Evolutionary conservation across 768 basidiomycete genomes (phyloP).

Genomic region (Multifurca ochricompacta): DNA sequence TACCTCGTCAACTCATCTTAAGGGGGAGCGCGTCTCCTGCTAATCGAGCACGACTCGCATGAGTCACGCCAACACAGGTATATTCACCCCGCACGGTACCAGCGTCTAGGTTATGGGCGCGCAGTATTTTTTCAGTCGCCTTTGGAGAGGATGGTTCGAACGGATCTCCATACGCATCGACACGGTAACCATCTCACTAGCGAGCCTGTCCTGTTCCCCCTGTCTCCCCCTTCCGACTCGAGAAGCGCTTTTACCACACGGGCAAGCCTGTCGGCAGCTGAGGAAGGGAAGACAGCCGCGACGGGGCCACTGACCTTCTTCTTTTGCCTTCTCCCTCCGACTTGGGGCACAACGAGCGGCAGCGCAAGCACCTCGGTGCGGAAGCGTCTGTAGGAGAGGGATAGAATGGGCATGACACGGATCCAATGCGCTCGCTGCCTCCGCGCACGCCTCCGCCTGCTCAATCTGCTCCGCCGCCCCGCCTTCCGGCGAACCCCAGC

Average conservation of each 20-base stretch:
- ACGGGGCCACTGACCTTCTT: constrained; percentile 33
- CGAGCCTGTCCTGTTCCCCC: constrained; percentile 40
- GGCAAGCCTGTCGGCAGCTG: constrained; percentile 43
- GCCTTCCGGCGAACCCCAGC: constrained; percentile 60
- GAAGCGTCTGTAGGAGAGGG: constrained; percentile 64
- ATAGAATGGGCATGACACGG: constrained; percentile 56
- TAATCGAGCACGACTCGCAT: background rate
- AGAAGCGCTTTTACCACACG: constrained; percentile 59
- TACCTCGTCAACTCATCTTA: too few relatives aligned
- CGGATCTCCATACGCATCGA: constrained; percentile 51
- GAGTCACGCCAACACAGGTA: background rate
- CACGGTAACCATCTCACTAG: constrained; percentile 41
- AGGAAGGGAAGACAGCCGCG: constrained; percentile 11
- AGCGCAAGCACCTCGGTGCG: constrained; percentile 67
- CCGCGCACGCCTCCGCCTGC: constrained; percentile 60
- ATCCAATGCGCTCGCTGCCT: constrained; percentile 62
- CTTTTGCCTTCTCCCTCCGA: constrained; percentile 38
- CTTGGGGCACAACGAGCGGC: constrained; percentile 59
- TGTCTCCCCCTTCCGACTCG: constrained; percentile 42
- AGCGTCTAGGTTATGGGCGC: background rate
- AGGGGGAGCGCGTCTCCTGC: background rate
- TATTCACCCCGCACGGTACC: background rate
- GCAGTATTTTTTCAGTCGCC: constrained; percentile 54
- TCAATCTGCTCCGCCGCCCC: constrained; percentile 41
- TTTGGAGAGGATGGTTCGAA: constrained; percentile 58